A percentile compares a stretch with the other conserved stretches of the same genome.
Conservation (phyloP, 768 basidiomycete genomes). For the Podaxis sp. region DNA sequence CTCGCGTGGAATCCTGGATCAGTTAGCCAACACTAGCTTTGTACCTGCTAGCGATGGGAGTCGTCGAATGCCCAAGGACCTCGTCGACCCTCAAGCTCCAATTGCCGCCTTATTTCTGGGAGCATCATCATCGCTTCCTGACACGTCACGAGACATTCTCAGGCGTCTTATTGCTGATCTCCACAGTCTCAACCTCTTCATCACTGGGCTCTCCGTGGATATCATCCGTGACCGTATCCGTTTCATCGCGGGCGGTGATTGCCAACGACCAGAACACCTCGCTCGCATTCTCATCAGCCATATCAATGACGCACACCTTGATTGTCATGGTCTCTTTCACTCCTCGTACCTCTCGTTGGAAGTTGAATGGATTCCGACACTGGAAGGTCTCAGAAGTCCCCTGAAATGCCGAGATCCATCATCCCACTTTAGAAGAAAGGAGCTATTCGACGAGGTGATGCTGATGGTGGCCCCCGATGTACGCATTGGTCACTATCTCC, state of each 20-base stretch:
- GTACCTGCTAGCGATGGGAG: slow-evolving; percentile 20
- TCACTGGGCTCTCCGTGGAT: slow-evolving; percentile 22
- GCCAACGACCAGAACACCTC: neutral
- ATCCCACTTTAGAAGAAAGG: slow-evolving; percentile 13
- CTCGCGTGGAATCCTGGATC: slow-evolving; percentile 20
- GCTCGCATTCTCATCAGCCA: neutral
- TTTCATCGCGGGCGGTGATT: slow-evolving; percentile 21
- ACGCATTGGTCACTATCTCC: slow-evolving; percentile 24
- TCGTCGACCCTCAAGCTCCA: slow-evolving; percentile 27
- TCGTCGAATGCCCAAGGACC: slow-evolving; percentile 18
- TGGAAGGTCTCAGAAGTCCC: slow-evolving; percentile 24
- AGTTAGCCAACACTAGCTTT: slow-evolving; percentile 23
- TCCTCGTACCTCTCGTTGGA: neutral
- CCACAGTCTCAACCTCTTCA: slow-evolving; percentile 23
- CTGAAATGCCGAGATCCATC: slow-evolving; percentile 23
- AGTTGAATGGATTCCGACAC: slow-evolving; percentile 35
- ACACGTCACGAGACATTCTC: neutral
- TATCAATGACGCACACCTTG: neutral
- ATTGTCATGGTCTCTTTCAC: neutral
- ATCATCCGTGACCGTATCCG: slow-evolving; percentile 32
- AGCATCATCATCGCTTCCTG: slow-evolving; percentile 14
- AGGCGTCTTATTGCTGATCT: slow-evolving; percentile 16
- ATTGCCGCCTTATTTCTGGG: slow-evolving; percentile 24
- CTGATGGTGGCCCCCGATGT: slow-evolving; percentile 22
- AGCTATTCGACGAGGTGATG: slow-evolving; percentile 38